Base-by-base conservation (phyloP, 2,329 filamentous ascomycete genomes). In the Drechslerella dactyloides region DNA sequence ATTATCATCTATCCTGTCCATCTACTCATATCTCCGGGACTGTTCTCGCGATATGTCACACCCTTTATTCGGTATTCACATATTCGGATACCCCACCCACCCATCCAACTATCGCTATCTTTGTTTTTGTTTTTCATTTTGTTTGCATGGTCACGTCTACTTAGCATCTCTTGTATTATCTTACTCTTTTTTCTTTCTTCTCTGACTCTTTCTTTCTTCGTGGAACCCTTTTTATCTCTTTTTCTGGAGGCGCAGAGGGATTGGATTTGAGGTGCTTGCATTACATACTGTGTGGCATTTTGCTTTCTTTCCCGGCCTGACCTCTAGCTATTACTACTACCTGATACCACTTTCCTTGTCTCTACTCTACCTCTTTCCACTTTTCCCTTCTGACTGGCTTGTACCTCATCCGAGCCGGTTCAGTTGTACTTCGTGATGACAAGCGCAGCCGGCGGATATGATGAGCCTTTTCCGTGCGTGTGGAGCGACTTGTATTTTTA, bases 271-370 rank as follows among this genome's bases (percentile, higher is more conserved):
- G 65, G 68, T n/a, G n/a, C n/a, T 55, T 33, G 65, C 63, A 44
- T 68, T 53, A 63, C 46, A 57, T 59, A 70, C 59, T 61, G 27
- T 33, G 27, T 33, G 42, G 42, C 51, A 61, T 55, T 56, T 42
- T 40, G 42, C 57, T 62, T 46, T 24, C 23, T 19, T 63, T 63
- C 24, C n/a, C n/a, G n/a, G 21, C 19, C 40, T 48, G 11, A 24
- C 58, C 48, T 48, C n/a, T 40, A 53, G 27, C 48, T 55, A 24
- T 27, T 55, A 53, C 23, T 66, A 40, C 50, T 42, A 51, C 46
- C 53, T 52, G 57, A 64, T 72, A 64, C 60, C 68, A 65, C 60
- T 72, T 65, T 61, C 68, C 64, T 65, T 65, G 7, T 56, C 58
- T 19, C 10, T 37, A 37, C 42, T 52, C 30, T 17, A 54, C 35